Conservation (phyloP, 768 basidiomycete species). For the Kondoa malvinella region DNA sequence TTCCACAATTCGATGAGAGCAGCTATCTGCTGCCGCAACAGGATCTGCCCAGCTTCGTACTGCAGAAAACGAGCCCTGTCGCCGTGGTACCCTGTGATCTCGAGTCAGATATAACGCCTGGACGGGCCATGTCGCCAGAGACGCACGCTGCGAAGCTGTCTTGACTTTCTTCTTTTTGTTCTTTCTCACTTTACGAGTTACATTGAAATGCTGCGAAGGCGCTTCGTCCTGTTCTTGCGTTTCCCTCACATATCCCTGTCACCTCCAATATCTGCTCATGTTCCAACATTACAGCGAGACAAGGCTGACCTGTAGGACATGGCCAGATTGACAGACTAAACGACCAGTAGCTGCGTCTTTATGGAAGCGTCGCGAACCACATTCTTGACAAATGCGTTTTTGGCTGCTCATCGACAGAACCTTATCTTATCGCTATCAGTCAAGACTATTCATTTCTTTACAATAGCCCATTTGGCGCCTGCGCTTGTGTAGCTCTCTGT, state of each 20-base stretch:
- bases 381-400: slow-evolving; percentile 25
- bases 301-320: slow-evolving; percentile 31
- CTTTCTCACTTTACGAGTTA: slow-evolving; percentile 22
- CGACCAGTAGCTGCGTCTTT: slow-evolving; percentile 29
- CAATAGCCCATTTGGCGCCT: not conserved
- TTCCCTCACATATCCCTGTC: slow-evolving; percentile 32
- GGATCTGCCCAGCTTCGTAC: slow-evolving; percentile 30
- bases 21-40: slow-evolving; percentile 30
- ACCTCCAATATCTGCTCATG: not conserved
- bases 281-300: not conserved
- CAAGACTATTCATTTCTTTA: no score
- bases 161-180: slow-evolving; percentile 9
- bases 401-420: not conserved
- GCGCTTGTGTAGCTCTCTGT: not conserved
- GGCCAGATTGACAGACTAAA: slow-evolving; percentile 34
- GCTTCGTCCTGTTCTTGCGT: slow-evolving; percentile 28
- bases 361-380: slow-evolving; percentile 32
- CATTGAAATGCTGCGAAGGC: slow-evolving; percentile 22
- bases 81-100: slow-evolving; percentile 31
- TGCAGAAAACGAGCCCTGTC: slow-evolving; percentile 29
- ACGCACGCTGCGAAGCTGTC: slow-evolving; percentile 11
- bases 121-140: not conserved
- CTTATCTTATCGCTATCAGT: no score
- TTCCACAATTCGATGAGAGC: slow-evolving; percentile 19
- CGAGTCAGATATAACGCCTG: not conserved